Base-by-base conservation (phyloP, 495 filamentous ascomycete species). In the Copromyces sp. region DNA sequence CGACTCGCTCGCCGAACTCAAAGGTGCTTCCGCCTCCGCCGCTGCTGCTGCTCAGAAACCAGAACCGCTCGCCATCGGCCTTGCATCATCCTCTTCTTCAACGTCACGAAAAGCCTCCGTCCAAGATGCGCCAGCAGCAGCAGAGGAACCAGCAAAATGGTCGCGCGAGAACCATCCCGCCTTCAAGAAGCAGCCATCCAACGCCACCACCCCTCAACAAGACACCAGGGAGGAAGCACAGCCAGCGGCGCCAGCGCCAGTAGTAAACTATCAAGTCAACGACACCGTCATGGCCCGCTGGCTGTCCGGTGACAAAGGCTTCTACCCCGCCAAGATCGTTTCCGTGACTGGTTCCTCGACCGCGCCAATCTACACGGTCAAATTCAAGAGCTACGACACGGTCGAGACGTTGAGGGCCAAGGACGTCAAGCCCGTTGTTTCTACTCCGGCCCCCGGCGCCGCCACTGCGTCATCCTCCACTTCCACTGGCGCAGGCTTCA, bases 301-400 rank as follows among this genome's bases (percentile, higher is more conserved):
- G 94, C 83, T 91, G 41, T 91, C 93, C 4, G 95, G 93, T 53
- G 95, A 98, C 80, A 92, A 92, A 77, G 86, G 87, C 9, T 97
- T 94, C 86, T 98, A 98, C 83, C 91, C 93, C 39, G 95, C 96
- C 45, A 90, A 92, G 72, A 96, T 99, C 82, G 95, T 92, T 20
- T 94, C 92, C 39, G 94, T 97, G 75, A 98, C 94, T 44, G 95
- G 95, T 74, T 95, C 93, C 5, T 90, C 90, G 24, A 91, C 89
- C 70, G 91, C 91, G 41, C 96, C 95, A 17, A 90, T 97, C 69
- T 99, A 98, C 80, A 90, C 92, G 69, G 95, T 99, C 74, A 95
- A 90, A 69, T 99, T 98, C 86, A 94, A 95, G 82, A 91, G 86
- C 71, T 98, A 98, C 78, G 87, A 89, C 73, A 94, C 89, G 17